Conservation (phyloP, 2,329 filamentous ascomycete species). For the Penicillium janthinellum region DNA sequence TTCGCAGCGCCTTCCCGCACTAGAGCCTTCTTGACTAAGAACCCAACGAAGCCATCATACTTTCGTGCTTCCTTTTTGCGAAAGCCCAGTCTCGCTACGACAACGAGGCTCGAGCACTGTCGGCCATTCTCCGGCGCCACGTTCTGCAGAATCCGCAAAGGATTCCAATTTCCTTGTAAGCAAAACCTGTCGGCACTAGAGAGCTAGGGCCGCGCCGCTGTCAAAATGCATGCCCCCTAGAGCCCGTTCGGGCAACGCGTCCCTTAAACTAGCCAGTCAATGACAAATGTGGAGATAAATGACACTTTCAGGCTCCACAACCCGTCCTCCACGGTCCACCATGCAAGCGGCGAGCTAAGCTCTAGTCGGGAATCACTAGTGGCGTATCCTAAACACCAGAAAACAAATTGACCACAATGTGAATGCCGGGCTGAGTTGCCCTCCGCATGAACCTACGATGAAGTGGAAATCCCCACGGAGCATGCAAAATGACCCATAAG, state of each 20-base stretch:
- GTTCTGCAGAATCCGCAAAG: background rate
- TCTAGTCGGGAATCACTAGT: background rate
- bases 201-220: slow-evolving; percentile 10
- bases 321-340: background rate
- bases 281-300: background rate
- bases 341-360: slow-evolving; percentile 2
- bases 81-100: background rate
- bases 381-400: background rate
- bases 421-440: background rate
- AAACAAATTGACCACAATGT: background rate
- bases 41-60: background rate
- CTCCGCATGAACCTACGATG: background rate
- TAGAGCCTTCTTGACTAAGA: background rate
- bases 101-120: no score
- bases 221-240: slow-evolving; percentile 1
- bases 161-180: background rate
- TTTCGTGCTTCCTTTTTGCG: background rate
- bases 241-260: background rate
- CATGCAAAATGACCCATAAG: background rate
- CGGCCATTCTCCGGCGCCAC: background rate
- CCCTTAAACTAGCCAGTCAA: slow-evolving; percentile 9
- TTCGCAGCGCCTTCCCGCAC: background rate
- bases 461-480: background rate
- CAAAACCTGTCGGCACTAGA: slow-evolving; percentile 4
- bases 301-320: slow-evolving; percentile 13